Evolutionary conservation across 148 eudicot species (phyloP).

Genomic region (Vaccinium macrocarpon): DNA sequence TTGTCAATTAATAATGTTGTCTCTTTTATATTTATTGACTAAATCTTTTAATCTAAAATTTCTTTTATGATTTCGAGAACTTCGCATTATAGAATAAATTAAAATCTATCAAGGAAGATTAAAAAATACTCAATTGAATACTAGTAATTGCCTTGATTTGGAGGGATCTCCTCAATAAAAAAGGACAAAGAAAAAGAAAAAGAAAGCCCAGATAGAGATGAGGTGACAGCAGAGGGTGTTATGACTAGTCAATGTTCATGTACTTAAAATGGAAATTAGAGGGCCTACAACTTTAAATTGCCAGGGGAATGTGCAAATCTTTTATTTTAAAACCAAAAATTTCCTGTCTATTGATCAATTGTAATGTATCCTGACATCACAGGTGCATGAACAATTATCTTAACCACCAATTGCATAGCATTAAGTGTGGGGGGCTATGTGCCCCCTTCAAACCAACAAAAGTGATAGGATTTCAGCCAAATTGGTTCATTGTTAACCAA

Average conservation of each 20-base stretch:
- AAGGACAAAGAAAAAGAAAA: not conserved
- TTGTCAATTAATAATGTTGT: too few relatives aligned
- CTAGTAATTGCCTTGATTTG: too few relatives aligned
- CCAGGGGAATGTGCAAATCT: not conserved
- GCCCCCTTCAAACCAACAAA: conserved; percentile 3
- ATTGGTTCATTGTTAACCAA: not conserved
- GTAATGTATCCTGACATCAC: conserved; percentile 17
- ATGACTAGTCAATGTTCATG: conserved; percentile 15
- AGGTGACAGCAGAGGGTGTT: not conserved
- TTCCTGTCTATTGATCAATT: not conserved
- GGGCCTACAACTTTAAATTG: conserved; percentile 12
- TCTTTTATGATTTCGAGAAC: too few relatives aligned
- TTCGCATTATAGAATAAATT: too few relatives aligned
- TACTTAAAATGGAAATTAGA: conserved; percentile 5
- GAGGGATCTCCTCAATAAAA: not conserved
- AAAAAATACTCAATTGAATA: too few relatives aligned
- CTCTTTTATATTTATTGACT: too few relatives aligned
- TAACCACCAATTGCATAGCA: not conserved
- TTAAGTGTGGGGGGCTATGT: conserved; percentile 3
- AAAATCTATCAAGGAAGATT: too few relatives aligned
- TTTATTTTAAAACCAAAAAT: not conserved
- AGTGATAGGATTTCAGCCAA: not conserved
- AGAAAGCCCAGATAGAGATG: not conserved
- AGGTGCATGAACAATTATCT: conserved; percentile 22
- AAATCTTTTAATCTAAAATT: too few relatives aligned